These are phyloP conservation scores for Phytophthora cryptogea DNA, from an alignment of 352 stramenopile genomes.

Conservation along the genomic window DNA sequence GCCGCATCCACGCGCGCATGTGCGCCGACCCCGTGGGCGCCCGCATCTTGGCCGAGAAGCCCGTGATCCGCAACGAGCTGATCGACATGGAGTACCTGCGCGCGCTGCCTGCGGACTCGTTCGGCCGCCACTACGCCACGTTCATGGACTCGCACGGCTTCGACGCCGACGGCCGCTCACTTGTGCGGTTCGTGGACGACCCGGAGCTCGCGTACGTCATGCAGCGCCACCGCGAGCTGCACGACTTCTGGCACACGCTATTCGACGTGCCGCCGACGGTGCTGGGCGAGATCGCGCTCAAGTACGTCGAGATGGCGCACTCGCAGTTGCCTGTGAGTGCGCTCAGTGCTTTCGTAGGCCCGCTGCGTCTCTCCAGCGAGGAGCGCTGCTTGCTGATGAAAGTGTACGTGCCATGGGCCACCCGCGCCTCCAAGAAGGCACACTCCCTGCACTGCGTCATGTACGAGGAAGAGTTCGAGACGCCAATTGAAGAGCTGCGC, in stretches of 20 bases:
- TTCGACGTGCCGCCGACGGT: conserved; percentile 94
- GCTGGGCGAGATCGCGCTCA: conserved; percentile 95
- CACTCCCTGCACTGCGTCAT: conserved; percentile 93
- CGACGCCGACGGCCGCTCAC: conserved; percentile 85
- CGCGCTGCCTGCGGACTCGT: conserved; percentile 74
- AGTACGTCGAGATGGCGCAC: conserved; percentile 97
- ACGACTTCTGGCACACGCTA: conserved; percentile 98
- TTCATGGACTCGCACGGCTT: conserved; percentile 94
- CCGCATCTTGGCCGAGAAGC: conserved; percentile 90
- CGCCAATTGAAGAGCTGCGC: conserved; percentile 87
- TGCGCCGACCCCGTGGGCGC: conserved; percentile 79
- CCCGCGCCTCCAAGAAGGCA: conserved; percentile 67
- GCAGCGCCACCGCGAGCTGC: conserved; percentile 92
- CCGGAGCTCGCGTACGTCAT: conserved; percentile 97
- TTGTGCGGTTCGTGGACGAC: conserved; percentile 92
- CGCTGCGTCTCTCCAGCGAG: conserved; percentile 71
- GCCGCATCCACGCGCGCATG: conserved; percentile 87
- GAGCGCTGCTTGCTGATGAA: conserved; percentile 82
- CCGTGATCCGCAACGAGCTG: conserved; percentile 72
- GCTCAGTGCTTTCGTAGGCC: conserved; percentile 92
- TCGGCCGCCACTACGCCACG: conserved; percentile 89
- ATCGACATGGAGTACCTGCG: conserved; percentile 79
- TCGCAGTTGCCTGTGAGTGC: conserved; percentile 94
- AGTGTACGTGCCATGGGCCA: conserved; percentile 95
- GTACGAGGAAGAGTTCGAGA: conserved; percentile 96